A percentile compares a stretch with the other conserved stretches of the same genome.
phyloP scores from a whole-genome alignment of 2,329 filamentous ascomycete genomes.

The Colletotrichum sp. region DNA sequence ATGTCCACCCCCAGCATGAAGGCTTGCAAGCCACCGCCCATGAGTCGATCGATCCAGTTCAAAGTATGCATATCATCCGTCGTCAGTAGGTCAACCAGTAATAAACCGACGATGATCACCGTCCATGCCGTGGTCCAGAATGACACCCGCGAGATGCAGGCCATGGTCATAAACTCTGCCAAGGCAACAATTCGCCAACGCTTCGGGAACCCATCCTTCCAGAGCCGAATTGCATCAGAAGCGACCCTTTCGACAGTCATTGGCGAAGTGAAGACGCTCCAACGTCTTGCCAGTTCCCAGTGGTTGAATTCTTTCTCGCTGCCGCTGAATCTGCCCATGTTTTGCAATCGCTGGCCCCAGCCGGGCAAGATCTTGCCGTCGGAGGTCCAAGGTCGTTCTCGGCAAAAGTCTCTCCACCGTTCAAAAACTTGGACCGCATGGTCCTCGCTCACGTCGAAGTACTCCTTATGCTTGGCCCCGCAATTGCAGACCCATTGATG shows the following conservation, averaged over 20 bases:
- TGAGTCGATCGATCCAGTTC: not conserved
- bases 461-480: not conserved
- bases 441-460: not conserved
- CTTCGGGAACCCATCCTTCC: not conserved
- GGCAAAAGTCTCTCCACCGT: not conserved
- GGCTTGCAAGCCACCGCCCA: not conserved
- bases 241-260: not conserved
- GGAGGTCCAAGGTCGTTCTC: not conserved
- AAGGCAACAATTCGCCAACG: not conserved
- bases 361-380: not conserved
- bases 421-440: not conserved
- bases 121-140: not conserved
- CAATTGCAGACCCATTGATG: not conserved
- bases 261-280: not conserved
- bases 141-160: not conserved
- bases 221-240: not conserved
- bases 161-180: not conserved
- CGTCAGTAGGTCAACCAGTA: not conserved
- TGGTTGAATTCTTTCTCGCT: not conserved
- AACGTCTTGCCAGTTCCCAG: not conserved
- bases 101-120: not conserved
- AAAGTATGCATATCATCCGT: not conserved
- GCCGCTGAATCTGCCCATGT: not conserved
- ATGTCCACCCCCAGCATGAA: not conserved
- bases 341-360: not conserved